phyloP scores from a whole-genome alignment of 1,284 basidiomycete species.

The Schizophyllum commune region DNA sequence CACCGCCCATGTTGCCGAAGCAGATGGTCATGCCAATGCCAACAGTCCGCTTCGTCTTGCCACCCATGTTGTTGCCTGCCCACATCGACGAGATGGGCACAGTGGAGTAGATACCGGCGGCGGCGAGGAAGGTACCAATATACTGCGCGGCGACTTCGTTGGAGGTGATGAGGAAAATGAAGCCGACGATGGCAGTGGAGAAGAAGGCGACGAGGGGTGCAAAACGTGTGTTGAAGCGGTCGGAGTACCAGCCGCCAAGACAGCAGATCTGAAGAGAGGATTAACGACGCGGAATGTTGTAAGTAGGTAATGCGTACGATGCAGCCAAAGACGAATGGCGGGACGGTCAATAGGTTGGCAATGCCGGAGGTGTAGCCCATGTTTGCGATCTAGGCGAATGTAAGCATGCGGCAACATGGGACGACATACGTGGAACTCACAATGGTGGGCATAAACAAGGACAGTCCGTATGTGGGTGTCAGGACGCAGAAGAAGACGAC shows the following conservation, averaged over 20 bases:
- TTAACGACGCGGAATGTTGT: background rate
- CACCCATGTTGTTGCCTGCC: constrained; percentile 36
- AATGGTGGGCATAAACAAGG: constrained; percentile 33
- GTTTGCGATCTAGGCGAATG: constrained; percentile 11
- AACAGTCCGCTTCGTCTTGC: constrained; percentile 34
- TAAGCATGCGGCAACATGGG: background rate
- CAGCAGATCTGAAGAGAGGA: background rate
- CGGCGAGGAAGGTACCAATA: constrained; percentile 26
- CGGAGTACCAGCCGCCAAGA: constrained; percentile 20
- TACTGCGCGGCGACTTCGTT: constrained; percentile 22
- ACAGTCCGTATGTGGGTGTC: constrained; percentile 28
- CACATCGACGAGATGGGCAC: constrained; percentile 27
- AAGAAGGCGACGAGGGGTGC: constrained; percentile 21
- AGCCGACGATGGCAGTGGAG: constrained; percentile 22
- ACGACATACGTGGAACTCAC: background rate
- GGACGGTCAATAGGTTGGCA: constrained; percentile 27
- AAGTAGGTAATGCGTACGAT: constrained; percentile 5
- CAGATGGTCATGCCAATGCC: constrained; percentile 36
- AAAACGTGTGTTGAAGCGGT: constrained; percentile 23
- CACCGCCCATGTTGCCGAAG: constrained; percentile 34
- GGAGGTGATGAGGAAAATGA: constrained; percentile 24
- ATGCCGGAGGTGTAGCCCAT: constrained; percentile 23
- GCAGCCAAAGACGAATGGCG: constrained; percentile 24
- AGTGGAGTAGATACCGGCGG: constrained; percentile 26
- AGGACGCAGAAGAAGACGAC: constrained; percentile 18